Evolutionary conservation across 1,139 yeast species (phyloP), one percentile per base, ranked within the genome.

Genomic region (Sugiyamaella xylanicola): DNA sequence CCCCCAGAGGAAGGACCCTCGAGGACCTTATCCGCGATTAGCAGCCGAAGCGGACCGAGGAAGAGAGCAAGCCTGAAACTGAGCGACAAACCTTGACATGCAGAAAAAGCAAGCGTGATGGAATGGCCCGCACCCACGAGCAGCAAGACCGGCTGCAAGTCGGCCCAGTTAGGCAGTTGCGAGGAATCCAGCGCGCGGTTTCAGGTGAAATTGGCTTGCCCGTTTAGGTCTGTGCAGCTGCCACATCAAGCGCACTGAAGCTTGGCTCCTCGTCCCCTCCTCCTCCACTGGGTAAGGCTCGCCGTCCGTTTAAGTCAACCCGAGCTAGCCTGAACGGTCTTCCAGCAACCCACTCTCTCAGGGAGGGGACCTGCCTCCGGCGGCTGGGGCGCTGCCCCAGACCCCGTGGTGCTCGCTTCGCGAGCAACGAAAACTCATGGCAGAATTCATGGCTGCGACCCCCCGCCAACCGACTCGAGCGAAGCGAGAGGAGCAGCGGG

Each of bases 151-250:
- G 15, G 15, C 5, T n/a, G 37, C 37, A 8, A 15, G 15, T 8
- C 15, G 8, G 37, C 37, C 37, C 13, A n/a, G 37, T 32, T 32
- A 32, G 37, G 37, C 37, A 32, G 37, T 32, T 32, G 37, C 15
- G 37, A 32, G 37, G 37, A 32, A 32, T 32, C 29, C 29, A 4
- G 15, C 15, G 37, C 37, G 13, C 37, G 37, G 32, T 32, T 32
- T 32, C 37, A 32, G 37, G 37, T 13, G 37, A 32, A 32, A 32
- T 32, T 32, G 37, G 15, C 37, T 32, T 32, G 37, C 37, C 37
- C 9, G 13, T 32, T 32, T 32, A 4, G 37, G 37, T 8, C 29
- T 5, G 37, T 32, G 4, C 37, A 8, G 37, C 37, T 25, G 32
- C 37, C 8, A 13, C 13, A 32, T 4, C 15, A 32, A 32, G 15